Base-by-base conservation (phyloP, 352 stramenopile genomes). In the Pythium dissotocum region DNA sequence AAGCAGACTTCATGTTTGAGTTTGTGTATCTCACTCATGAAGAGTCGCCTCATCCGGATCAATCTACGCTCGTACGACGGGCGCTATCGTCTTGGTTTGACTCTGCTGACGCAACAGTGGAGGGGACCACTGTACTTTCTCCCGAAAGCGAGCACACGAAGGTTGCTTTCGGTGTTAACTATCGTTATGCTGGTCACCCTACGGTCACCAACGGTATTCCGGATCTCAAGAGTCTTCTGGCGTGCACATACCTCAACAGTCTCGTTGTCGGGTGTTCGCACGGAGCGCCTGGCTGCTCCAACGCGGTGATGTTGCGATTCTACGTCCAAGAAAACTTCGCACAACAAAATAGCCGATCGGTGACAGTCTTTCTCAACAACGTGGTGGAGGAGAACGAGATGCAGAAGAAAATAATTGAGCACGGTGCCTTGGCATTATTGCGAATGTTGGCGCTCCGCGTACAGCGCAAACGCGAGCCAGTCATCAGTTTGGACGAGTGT, bases 1-100 rank as follows among this genome's bases (percentile, higher is more conserved):
- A 78, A 60, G 61, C n/a, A 8, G 72, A 71, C 46, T 54, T 72
- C 18, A 57, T 62, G 24, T 71, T 72, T 16, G 72, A 76, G 32
- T 75, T 63, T 26, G 33, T 68, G 2, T 78, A 69, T 48, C 58
- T 76, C 14, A 49, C 71, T 6, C 70, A 46, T 28, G 28, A 58
- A 53, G 8, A 56, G 3, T 5, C 32, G 4, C 13, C 24, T 7
- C 14, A 24, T 10, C 13, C 58, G 42, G 14, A 13, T 46, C 8
- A 42, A 44, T 44, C 40, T 48, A 33, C 42, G 12, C 26, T 71
- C 7, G 28, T 62, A 36, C 16, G 24, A 3, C 35, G 49, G 21
- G 58, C 65, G 14, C 38, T 71, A 14, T 21, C 36, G 6, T 32
- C 65, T 5, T 71, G 48, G 65, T 71, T 71, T 49, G 58, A 53